Base-by-base conservation (phyloP, 176 grass and related monocot genomes). In the Carex pumila region DNA sequence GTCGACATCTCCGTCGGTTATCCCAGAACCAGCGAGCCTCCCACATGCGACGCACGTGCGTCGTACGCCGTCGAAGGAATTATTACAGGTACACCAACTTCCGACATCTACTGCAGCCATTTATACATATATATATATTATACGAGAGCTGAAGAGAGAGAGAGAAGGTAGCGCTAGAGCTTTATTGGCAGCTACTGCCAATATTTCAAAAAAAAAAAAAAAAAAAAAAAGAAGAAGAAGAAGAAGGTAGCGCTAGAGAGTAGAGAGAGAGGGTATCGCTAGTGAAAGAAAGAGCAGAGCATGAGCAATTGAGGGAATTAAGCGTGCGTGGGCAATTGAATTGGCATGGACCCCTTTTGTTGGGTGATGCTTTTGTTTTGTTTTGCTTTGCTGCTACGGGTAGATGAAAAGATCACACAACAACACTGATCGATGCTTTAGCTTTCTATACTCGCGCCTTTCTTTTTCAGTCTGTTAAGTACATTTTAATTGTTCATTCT, bases 21-120 rank as follows among this genome's bases (percentile, higher is more conserved):
- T 53, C 18, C 45, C 81, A 54, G 12, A 45, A 11, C 47, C 60
- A 29, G 81, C 41, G 12, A 62, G 21, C 45, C 61, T 83, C 25
- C 45, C 12, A 69, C 81, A 83, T 68, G 81, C 19, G 29, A 31
- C 22, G 62, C 81, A 83, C 62, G 22, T 83, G 62, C 21, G 80
- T 56, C 0, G 73, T 17, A 39, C 3, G 60, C 80, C n/a, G 61
- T 82, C 14, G 12, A 66, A 31, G 61, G 81, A 32, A 36, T 31
- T 68, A 43, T 31, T 52, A 21, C 81, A 83, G 62, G 36, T 83
- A n/a, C 81, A 83, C 64, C 13, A 3, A 14, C 25, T 52, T 31
- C 41, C 21, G n/a, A 83, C 41, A 13, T 78, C 73, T 8, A 18
- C 50, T 9, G 41, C 81, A 43, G 64, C 64, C 41, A 62, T 39